Base-by-base conservation (phyloP, 352 stramenopile genomes). In the Thraustochytrium sp. region DNA sequence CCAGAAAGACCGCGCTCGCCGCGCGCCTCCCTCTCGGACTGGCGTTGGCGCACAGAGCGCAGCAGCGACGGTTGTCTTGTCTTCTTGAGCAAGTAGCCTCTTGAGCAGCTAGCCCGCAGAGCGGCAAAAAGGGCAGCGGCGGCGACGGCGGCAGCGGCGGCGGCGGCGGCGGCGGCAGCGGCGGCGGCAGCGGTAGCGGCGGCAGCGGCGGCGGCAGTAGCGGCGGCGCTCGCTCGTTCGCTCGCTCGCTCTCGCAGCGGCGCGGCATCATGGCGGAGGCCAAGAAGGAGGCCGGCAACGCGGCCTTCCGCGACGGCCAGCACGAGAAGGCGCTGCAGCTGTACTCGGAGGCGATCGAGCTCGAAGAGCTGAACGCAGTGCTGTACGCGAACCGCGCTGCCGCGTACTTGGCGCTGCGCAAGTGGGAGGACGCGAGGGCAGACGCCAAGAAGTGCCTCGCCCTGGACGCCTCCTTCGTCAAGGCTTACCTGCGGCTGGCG, bases 401-500 rank as follows among this genome's bases (percentile, higher is more conserved):
- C 38, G 85, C 85, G 21, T 82, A 88, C 54, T 61, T 82, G n/a
- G 91, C 92, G 44, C 78, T 97, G 38, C 88, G 89, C 26, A 87
- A 93, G 78, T 91, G 96, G 85, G 86, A 83, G 13, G 82, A 96
- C 68, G 92, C 92, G 13, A 89, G 88, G 3, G 83, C 86, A 9
- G 92, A 96, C 78, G 92, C 90, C 40, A 89, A 89, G 51, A 88
- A 94, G 86, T 96, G 92, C 85, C 90, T 96, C 38, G 74, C 88
- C 48, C 21, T 96, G 34, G 94, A 96, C 86, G 87, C 90, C 2
- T 85, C 92, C 76, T 96, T 96, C 83, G 89, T 96, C 76, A 96
- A 96, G 86, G 92, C 88, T 68, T 96, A 96, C 89, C 91, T 96
- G 86, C 92, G 92, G 61, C 89, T 94, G 76, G 92, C 90, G 46